Evolutionary conservation across 805 yeast species (phyloP).

Genomic region (Diddensiella santjacobensis): DNA sequence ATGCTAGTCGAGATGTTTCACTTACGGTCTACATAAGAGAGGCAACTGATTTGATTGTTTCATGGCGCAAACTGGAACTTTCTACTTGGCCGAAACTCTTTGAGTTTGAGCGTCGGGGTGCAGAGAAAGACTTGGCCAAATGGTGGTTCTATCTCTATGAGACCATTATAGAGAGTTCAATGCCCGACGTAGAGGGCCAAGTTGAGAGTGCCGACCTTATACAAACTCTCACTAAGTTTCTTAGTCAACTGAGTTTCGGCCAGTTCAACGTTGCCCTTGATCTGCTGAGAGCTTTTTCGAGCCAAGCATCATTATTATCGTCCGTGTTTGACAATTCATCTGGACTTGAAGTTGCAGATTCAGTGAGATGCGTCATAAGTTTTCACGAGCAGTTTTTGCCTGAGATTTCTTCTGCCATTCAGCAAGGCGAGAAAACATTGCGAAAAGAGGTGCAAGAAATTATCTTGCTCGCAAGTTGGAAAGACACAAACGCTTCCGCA

Average conservation of each 20-base stretch:
- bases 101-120: slow-evolving; percentile 50
- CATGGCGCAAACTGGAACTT: slow-evolving; percentile 88
- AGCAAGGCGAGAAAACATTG: slow-evolving; percentile 46
- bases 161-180: slow-evolving; percentile 42
- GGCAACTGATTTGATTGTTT: slow-evolving; percentile 65
- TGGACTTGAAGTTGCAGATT: slow-evolving; percentile 28
- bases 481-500: slow-evolving; percentile 91
- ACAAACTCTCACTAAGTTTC: slow-evolving; percentile 65
- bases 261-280: slow-evolving; percentile 60
- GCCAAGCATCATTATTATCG: slow-evolving; percentile 43
- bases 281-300: slow-evolving; percentile 60
- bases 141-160: slow-evolving; percentile 96
- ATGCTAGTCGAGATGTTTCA: slow-evolving; percentile 76
- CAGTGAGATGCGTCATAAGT: slow-evolving; percentile 53
- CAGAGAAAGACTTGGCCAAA: slow-evolving; percentile 53
- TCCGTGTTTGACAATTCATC: slow-evolving; percentile 23
- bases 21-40: slow-evolving; percentile 52
- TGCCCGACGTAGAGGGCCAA: slow-evolving; percentile 33
- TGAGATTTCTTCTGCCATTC: slow-evolving; percentile 44
- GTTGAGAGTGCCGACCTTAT: slow-evolving; percentile 39
- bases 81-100: slow-evolving; percentile 81
- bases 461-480: slow-evolving; percentile 91
- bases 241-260: slow-evolving; percentile 74
- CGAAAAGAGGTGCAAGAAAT: slow-evolving; percentile 82
- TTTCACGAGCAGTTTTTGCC: slow-evolving; percentile 67